phyloP scores from a whole-genome alignment of 208 protist species.

The Leishmania arabica region DNA sequence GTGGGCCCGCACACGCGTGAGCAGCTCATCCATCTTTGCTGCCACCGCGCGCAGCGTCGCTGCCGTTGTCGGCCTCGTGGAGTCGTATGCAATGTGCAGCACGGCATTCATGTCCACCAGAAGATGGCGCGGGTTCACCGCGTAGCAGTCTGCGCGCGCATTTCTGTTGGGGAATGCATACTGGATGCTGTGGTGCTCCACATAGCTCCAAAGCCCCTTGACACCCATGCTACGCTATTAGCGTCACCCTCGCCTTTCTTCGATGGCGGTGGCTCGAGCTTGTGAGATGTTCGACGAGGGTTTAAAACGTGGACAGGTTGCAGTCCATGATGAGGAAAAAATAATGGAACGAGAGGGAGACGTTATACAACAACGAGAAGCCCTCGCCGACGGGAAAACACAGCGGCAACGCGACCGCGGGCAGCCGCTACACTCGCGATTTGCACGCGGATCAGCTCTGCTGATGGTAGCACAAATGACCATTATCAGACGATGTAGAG shows the following conservation, averaged over 20 bases:
- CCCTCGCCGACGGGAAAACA: background rate
- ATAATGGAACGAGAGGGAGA: background rate
- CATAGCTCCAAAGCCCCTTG: constrained; percentile 74
- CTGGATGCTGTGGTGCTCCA: constrained; percentile 62
- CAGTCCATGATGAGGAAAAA: background rate
- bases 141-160: constrained; percentile 25
- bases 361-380: background rate
- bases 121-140: constrained; percentile 58
- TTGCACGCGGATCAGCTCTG: background rate
- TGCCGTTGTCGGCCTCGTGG: constrained; percentile 30
- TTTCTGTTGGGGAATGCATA: constrained; percentile 31
- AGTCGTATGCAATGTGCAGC: constrained; percentile 54
- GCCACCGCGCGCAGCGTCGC: constrained; percentile 43
- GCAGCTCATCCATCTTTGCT: constrained; percentile 37
- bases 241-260: background rate
- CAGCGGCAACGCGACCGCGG: background rate
- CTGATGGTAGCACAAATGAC: background rate
- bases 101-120: constrained; percentile 88
- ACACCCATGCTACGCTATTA: constrained; percentile 55
- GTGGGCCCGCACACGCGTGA: constrained; percentile 37
- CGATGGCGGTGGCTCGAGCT: background rate
- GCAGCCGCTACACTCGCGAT: background rate
- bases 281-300: too few relatives aligned
- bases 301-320: background rate
- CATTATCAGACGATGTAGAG: background rate